Base-by-base conservation (phyloP, 176 grass and related monocot genomes). In the Oryza australiensis region DNA sequence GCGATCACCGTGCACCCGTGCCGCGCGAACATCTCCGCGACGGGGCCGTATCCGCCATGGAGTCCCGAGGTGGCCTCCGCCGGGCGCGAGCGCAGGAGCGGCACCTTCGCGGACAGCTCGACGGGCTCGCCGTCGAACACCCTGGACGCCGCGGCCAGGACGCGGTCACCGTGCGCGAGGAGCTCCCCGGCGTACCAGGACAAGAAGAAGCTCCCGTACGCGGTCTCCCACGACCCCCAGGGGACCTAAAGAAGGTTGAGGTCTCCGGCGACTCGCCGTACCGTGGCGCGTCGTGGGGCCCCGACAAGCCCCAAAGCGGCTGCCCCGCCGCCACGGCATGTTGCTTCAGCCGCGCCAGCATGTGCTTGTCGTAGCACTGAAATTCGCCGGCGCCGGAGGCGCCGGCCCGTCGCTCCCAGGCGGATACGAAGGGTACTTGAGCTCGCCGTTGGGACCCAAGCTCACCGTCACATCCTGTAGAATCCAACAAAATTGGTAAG, bases 311-410 rank as follows among this genome's bases (percentile, higher is more conserved):
- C 90, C 90, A 92, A 23, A 92, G 70, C 16, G 87, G 75, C 38
- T 74, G 78, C 65, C 87, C 80, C 22, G 87, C 11, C 70, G 55
- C 70, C 40, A 87, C 87, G 26, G 90, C 83, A 26, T 78, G 66
- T 60, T 26, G 33, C 59, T 89, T 92, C 14, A 92, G 87, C 74
- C 80, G 59, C 3, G 83, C 79, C 9, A 92, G 83, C 75, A 80
- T 87, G 90, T 92, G 83, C 65, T 89, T 92, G 34, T 92, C 87
- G 40, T 92, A 89, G 64, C 90, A 92, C 27, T 89, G 83, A 72
- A 92, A 92, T 29, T 92, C 90, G 9, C 90, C 90, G 20, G 75
- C 83, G 62, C 90, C 76, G 64, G 46, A 73, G 78, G 42, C 26
- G 7, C 74, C 46, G 37, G 37, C 20, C 68, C 34, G 7, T 51